These are phyloP conservation scores for Thielaviopsis ethacetica DNA, from an alignment of 2,329 filamentous ascomycete species.

Conservation along the genomic window DNA sequence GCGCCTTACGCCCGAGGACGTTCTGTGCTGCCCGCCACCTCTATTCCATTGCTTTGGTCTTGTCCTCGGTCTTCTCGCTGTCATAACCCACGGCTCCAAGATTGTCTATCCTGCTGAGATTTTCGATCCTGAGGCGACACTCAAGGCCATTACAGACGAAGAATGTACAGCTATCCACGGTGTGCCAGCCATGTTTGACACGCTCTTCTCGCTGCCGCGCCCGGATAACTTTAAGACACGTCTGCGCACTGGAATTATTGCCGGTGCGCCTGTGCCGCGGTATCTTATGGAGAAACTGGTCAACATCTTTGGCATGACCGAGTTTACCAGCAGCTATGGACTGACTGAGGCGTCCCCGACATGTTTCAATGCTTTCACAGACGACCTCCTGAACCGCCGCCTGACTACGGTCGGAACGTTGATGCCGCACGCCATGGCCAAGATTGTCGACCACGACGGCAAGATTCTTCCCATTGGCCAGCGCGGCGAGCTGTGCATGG, in stretches of 20 bases:
- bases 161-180: constrained; percentile 61
- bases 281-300: constrained; percentile 61
- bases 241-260: constrained; percentile 62
- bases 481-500: constrained; percentile 60
- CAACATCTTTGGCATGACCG: constrained; percentile 54
- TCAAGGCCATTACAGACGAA: constrained; percentile 50
- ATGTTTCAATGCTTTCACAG: constrained; percentile 64
- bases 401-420: constrained; percentile 60
- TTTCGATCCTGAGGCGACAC: constrained; percentile 51
- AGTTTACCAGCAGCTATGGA: constrained; percentile 55
- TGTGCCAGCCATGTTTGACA: constrained; percentile 74
- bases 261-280: constrained; percentile 59
- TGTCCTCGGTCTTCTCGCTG: constrained; percentile 56
- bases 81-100: constrained; percentile 57
- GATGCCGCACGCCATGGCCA: constrained; percentile 60
- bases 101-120: constrained; percentile 62
- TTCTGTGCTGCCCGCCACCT: constrained; percentile 67
- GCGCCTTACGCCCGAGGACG: constrained; percentile 47
- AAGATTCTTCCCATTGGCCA: constrained; percentile 49
- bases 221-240: constrained; percentile 27
- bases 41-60: constrained; percentile 79
- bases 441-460: constrained; percentile 56
- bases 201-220: constrained; percentile 33
- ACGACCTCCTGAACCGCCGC: constrained; percentile 49
- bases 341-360: constrained; percentile 67